A percentile compares a stretch with the other conserved stretches of the same genome.
phyloP scores from a whole-genome alignment of 148 eudicot genomes.

The Camellia sinensis region DNA sequence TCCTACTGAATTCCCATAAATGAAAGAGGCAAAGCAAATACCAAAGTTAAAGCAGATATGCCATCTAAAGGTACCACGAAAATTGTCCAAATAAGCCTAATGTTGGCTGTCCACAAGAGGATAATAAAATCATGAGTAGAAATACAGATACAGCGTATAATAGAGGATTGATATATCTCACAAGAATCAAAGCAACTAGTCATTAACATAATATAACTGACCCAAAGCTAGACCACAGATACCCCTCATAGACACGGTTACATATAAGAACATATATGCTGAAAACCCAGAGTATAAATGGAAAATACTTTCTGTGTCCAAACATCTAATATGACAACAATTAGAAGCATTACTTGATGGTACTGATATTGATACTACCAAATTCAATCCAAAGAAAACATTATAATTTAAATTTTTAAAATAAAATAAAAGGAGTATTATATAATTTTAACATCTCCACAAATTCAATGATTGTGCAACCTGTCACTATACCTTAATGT shows the following conservation, averaged over 20 bases:
- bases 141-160: slow-evolving; percentile 8
- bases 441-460: not conserved
- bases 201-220: slow-evolving; percentile 35
- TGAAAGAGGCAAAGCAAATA: slow-evolving; percentile 34
- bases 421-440: not conserved
- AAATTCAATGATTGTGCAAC: not conserved
- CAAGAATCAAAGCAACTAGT: slow-evolving; percentile 2
- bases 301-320: slow-evolving; percentile 70
- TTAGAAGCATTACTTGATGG: slow-evolving; percentile 20
- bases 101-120: slow-evolving; percentile 44
- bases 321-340: slow-evolving; percentile 46
- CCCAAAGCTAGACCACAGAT: slow-evolving; percentile 78
- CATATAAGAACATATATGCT: slow-evolving; percentile 55
- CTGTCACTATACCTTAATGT: no score
- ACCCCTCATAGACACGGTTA: slow-evolving; percentile 82
- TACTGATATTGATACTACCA: slow-evolving; percentile 12
- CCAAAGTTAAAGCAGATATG: slow-evolving; percentile 98
- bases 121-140: slow-evolving; percentile 8
- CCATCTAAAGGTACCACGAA: slow-evolving; percentile 94
- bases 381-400: not conserved
- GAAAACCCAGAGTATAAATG: slow-evolving; percentile 66
- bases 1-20: not conserved
- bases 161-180: not conserved
- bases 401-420: no score
- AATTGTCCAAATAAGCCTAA: slow-evolving; percentile 75